Evolutionary conservation across 352 stramenopile species (phyloP), one percentile per base, ranked within the genome.

Genomic region (Phytophthora melonis): DNA sequence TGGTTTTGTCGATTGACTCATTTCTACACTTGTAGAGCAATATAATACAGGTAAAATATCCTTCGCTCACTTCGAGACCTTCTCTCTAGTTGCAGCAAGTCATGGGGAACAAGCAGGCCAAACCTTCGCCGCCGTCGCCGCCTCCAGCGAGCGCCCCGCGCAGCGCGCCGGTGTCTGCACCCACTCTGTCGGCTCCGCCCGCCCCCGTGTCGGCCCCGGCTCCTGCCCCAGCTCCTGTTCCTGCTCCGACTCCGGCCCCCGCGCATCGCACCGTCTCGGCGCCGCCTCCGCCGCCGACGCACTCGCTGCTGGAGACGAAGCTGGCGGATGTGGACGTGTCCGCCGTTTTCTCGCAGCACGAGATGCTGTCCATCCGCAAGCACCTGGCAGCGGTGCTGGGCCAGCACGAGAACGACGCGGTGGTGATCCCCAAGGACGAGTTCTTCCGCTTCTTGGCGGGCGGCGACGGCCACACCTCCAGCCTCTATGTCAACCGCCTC

Each of bases 81-180:
- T 54, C 47, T 50, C n/a, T 11, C 23, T 25, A 27, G 47, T 27
- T 23, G 27, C 30, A 30, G 21, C 16, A 16, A 73, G 3, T 54
- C 41, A 94, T 96, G 89, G 89, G 89, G 30, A 96, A 95, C 84
- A 96, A 96, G 75, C 89, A 93, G 32, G 86, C 73, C 43, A 96
- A 96, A 70, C 80, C 77, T 58, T 70, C 79, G 76, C 76, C 65
- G 70, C 72, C 62, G 61, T 50, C 66, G 70, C 81, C 73, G 72
- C 73, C 61, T 49, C 39, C 63, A 21, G 4, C 36, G 3, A 68
- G 50, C 45, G 59, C 59, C 16, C 53, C 67, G 21, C 72, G 72
- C 30, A 74, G 53, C 57, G 62, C 53, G 13, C 27, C 36, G 5
- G 16, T 43, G 25, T 61, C 61, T 9, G 27, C 55, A 6, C 30